Evolutionary conservation across 192 early-diverging fungal species (phyloP).

Genomic region (Neocallimastix lanati): DNA sequence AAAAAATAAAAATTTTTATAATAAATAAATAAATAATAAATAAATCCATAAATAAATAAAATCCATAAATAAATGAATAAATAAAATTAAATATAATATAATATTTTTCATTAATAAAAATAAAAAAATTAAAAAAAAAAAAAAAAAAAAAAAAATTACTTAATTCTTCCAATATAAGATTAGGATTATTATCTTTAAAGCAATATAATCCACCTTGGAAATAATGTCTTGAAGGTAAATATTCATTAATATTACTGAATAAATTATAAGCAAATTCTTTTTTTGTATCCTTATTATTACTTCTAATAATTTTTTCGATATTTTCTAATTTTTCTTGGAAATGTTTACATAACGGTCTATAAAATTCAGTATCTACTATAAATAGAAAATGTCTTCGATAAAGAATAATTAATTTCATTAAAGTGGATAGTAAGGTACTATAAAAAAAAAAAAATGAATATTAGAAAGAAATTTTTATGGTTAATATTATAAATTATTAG

Average conservation of each 20-base stretch:
- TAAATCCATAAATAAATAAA: no score
- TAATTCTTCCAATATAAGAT: neutral
- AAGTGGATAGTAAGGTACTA: conserved; percentile 6
- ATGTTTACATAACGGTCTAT: conserved; percentile 3
- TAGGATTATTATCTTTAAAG: neutral
- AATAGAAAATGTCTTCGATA: conserved; percentile 1
- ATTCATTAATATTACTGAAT: conserved; percentile 4
- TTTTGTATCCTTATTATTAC: conserved; percentile 7
- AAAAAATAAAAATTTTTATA: no score
- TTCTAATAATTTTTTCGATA: conserved; percentile 8
- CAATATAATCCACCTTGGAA: neutral
- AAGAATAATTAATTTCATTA: neutral
- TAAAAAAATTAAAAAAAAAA: neutral
- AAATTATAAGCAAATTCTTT: conserved; percentile 8
- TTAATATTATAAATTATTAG: no score
- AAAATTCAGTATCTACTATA: neutral
- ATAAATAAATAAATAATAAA: no score
- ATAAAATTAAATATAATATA: no score
- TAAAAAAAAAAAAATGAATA: neutral
- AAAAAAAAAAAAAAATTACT: neutral
- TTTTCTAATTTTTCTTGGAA: conserved; percentile 11
- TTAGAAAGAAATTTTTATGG: no score
- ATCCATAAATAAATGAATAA: no score
- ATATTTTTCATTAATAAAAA: no score
- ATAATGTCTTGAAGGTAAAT: conserved; percentile 3